Percentiles rank a stretch among this genome's conserved stretches.
Conservation (phyloP, 345 rosid genomes). For the Acer saccharum region DNA sequence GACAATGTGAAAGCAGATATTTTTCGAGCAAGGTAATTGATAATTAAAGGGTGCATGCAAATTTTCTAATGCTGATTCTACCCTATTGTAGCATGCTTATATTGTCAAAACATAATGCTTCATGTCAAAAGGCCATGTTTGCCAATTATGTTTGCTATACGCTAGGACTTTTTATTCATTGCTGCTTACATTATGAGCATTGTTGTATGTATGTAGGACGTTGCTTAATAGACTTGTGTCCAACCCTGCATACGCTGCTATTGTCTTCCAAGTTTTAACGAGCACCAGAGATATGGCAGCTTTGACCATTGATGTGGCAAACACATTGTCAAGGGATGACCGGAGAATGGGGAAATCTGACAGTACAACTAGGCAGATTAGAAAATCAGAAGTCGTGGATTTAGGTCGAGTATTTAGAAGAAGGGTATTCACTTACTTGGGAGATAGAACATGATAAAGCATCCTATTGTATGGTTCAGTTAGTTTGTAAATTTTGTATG, state of each 20-base stretch:
- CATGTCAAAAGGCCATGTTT: background rate
- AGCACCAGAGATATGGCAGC: constrained; percentile 77
- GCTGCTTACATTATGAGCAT: background rate
- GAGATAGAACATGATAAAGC: constrained; percentile 35
- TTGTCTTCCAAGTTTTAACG: constrained; percentile 55
- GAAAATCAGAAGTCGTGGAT: constrained; percentile 64
- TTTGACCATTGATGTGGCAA: constrained; percentile 69
- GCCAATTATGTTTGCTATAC: background rate
- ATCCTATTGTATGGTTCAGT: background rate
- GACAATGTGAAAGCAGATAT: constrained; percentile 39
- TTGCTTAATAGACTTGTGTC: constrained; percentile 74
- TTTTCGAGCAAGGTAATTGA: constrained; percentile 63
- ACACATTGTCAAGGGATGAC: constrained; percentile 59
- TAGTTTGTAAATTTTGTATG: background rate
- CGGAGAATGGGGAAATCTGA: constrained; percentile 28
- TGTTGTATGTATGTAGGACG: constrained; percentile 41
- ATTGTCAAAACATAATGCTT: background rate
- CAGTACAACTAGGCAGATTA: constrained; percentile 37
- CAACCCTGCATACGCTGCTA: constrained; percentile 53
- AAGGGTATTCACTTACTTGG: constrained; percentile 67
- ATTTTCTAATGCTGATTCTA: background rate
- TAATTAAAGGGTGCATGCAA: background rate
- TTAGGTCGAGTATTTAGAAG: constrained; percentile 65
- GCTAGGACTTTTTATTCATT: background rate
- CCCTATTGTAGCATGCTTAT: background rate